A percentile compares a stretch with the other conserved stretches of the same genome.
These are phyloP conservation scores for Cyberlindnera veronae DNA, from an alignment of 805 yeast species.

Conservation along the genomic window DNA sequence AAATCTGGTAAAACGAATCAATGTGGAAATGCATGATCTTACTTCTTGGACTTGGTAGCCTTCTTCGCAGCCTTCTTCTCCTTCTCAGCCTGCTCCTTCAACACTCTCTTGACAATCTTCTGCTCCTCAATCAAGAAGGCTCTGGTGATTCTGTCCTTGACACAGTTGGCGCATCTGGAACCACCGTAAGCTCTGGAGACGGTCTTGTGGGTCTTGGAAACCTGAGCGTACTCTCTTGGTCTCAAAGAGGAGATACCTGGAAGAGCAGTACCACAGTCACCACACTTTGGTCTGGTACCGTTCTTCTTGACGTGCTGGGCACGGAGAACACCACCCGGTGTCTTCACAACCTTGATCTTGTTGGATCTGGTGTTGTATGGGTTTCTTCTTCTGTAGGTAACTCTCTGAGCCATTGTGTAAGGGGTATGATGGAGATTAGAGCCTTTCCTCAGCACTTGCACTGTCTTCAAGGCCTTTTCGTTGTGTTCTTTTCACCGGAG, in stretches of 20 bases:
- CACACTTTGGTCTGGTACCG: conserved; percentile 80
- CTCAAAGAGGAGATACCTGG: conserved; percentile 91
- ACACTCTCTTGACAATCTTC: conserved; percentile 99
- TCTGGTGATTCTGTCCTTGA: conserved; percentile 98
- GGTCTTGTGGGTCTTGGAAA: conserved; percentile 95
- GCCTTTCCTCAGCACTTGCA: neutral
- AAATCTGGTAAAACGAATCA: conserved; percentile 7
- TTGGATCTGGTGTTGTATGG: conserved; percentile 99
- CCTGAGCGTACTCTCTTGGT: conserved; percentile 96
- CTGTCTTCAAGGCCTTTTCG: neutral
- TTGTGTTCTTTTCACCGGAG: neutral
- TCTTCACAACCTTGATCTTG: conserved; percentile 99
- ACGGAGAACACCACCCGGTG: conserved; percentile 99
- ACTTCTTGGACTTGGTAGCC: conserved; percentile 27
- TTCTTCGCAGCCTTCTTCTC: conserved; percentile 61
- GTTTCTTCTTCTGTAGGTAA: conserved; percentile 98
- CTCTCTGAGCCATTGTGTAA: conserved; percentile 94
- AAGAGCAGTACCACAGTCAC: conserved; percentile 76
- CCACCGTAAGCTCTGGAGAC: conserved; percentile 99
- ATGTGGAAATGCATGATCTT: neutral
- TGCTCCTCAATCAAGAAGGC: conserved; percentile 99
- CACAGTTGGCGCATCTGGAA: conserved; percentile 96
- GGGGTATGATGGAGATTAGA: conserved; percentile 4
- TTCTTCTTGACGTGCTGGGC: conserved; percentile 95
- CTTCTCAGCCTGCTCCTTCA: conserved; percentile 93